A percentile compares a stretch with the other conserved stretches of the same genome.
phyloP scores from a whole-genome alignment of 2,329 filamentous ascomycete species.

The Cladophialophora yegresii region DNA sequence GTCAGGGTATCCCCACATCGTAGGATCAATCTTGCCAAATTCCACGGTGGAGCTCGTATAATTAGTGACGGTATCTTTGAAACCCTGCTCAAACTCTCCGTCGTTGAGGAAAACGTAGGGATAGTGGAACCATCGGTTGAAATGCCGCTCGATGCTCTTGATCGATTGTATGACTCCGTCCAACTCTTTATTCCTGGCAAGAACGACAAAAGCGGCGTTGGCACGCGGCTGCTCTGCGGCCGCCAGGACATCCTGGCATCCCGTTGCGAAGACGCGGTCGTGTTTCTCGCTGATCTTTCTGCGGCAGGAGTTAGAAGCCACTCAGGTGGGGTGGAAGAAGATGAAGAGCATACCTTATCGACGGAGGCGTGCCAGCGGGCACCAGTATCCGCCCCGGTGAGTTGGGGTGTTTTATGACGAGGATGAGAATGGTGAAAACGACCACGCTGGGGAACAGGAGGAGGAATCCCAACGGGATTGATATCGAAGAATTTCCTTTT shows the following conservation, averaged over 20 bases:
- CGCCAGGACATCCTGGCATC: slow-evolving; percentile 73
- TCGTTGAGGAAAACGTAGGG: slow-evolving; percentile 98
- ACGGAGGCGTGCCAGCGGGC: slow-evolving; percentile 82
- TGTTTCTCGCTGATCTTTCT: slow-evolving; percentile 97
- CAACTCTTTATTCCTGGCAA: slow-evolving; percentile 93
- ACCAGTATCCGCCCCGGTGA: slow-evolving; percentile 80
- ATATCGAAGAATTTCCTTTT: slow-evolving; percentile 87
- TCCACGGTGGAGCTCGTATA: slow-evolving; percentile 87
- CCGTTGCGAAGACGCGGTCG: slow-evolving; percentile 92
- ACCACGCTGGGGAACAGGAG: slow-evolving; percentile 90
- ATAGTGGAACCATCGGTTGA: slow-evolving; percentile 98
- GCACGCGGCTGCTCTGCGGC: slow-evolving; percentile 77
- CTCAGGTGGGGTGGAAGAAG: slow-evolving; percentile 20
- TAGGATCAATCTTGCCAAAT: slow-evolving; percentile 87
- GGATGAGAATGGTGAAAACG: slow-evolving; percentile 82
- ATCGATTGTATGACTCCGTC: slow-evolving; percentile 95
- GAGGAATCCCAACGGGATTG: slow-evolving; percentile 87
- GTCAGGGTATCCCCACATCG: slow-evolving; percentile 95
- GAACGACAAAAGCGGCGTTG: slow-evolving; percentile 92
- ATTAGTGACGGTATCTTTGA: slow-evolving; percentile 83
- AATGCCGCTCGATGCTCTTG: slow-evolving; percentile 97
- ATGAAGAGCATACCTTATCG: slow-evolving; percentile 70
- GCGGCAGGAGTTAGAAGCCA: slow-evolving; percentile 28
- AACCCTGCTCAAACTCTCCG: slow-evolving; percentile 91
- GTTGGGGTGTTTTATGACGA: slow-evolving; percentile 85